A percentile compares a stretch with the other conserved stretches of the same genome.
Evolutionary conservation across 768 basidiomycete genomes (phyloP).

Genomic region (Agaricus sinodeliciosus): DNA sequence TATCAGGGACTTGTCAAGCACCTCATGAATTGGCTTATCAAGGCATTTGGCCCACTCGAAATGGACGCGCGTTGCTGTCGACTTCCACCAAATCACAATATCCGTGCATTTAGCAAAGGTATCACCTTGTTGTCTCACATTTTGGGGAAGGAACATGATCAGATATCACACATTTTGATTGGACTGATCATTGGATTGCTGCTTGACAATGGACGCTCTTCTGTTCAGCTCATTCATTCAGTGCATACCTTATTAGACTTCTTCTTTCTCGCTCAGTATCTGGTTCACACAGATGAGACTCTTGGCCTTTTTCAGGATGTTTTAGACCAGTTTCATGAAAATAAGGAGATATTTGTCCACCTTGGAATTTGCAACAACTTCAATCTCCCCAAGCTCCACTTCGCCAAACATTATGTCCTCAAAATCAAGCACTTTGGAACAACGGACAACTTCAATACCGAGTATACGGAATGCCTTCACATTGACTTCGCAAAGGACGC

Average conservation of each 20-base stretch:
- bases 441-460: slow-evolving; percentile 26
- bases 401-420: slow-evolving; percentile 19
- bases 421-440: slow-evolving; percentile 22
- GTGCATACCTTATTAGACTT: slow-evolving; percentile 27
- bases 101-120: slow-evolving; percentile 27
- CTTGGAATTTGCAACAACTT: slow-evolving; percentile 24
- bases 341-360: slow-evolving; percentile 23
- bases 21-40: slow-evolving; percentile 25
- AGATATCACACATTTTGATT: slow-evolving; percentile 27
- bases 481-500: slow-evolving; percentile 19
- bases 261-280: slow-evolving; percentile 23
- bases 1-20: slow-evolving; percentile 29
- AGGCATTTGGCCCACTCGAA: slow-evolving; percentile 13
- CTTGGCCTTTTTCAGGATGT: slow-evolving; percentile 19
- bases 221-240: slow-evolving; percentile 1
- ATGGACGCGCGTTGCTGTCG: slow-evolving; percentile 27
- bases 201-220: slow-evolving; percentile 6
- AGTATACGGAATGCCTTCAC: slow-evolving; percentile 21
- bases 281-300: slow-evolving; percentile 19
- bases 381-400: slow-evolving; percentile 31
- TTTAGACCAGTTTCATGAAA: slow-evolving; percentile 20
- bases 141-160: slow-evolving; percentile 26
- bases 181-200: slow-evolving; percentile 21
- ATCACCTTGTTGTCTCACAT: slow-evolving; percentile 24
- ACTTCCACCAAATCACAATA: slow-evolving; percentile 28